A percentile compares a stretch with the other conserved stretches of the same genome.
Evolutionary conservation across 1,284 basidiomycete species (phyloP).

Genomic region (Cutaneotrichosporon mucoides): DNA sequence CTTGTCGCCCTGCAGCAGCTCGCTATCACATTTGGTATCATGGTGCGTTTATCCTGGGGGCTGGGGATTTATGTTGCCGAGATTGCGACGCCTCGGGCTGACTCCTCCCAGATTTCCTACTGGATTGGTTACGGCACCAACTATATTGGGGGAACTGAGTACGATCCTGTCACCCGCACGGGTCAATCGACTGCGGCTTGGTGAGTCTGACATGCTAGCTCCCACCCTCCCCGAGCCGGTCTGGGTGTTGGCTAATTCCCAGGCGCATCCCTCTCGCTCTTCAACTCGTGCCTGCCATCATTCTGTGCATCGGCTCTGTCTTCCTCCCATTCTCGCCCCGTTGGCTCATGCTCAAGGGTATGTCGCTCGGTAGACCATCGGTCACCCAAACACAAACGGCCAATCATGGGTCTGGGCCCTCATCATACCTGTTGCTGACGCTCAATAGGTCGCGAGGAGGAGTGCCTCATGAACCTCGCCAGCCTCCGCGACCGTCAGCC

Average conservation of each 20-base stretch:
- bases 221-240: no score
- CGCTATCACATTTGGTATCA: conserved; percentile 65
- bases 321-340: conserved; percentile 55
- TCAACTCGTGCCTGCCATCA: conserved; percentile 58
- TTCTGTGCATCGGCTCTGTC: conserved; percentile 34
- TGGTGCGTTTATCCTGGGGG: not conserved
- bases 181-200: conserved; percentile 57
- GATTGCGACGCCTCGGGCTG: no score
- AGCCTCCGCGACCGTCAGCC: conserved; percentile 57
- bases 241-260: not conserved
- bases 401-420: no score
- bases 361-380: conserved; percentile 15
- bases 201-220: not conserved
- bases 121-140: conserved; percentile 61
- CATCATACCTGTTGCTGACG: not conserved
- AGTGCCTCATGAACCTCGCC: conserved; percentile 64
- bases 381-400: no score
- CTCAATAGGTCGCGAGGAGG: conserved; percentile 60
- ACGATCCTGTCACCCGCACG: not conserved
- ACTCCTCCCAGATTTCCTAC: conserved; percentile 46
- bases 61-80: no score
- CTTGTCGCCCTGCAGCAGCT: conserved; percentile 77
- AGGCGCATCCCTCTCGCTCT: conserved; percentile 64
- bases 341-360: conserved; percentile 57
- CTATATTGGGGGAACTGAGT: conserved; percentile 33